Base-by-base conservation (phyloP, 371 early-diverging fungal genomes). In the Conidiobolus coronatus region DNA sequence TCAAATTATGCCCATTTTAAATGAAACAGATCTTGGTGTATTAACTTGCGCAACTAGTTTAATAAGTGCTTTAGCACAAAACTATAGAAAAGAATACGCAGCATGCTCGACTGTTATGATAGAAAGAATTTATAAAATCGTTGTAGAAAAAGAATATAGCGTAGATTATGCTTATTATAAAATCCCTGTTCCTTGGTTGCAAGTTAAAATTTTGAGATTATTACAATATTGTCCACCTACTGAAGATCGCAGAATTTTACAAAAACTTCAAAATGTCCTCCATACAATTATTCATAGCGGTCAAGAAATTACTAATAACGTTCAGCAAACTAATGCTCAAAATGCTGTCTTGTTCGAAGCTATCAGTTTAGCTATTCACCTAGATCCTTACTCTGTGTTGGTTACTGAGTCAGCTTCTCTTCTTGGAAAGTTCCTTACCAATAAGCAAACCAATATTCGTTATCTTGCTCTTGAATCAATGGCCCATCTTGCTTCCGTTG, bases 101-200 rank as follows among this genome's bases (percentile, higher is more conserved):
- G 71, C 67, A 45, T 76, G 77, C 52, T 75, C 81, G 46, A 73
- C 71, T 11, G 77, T 74, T 48, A 80, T 86, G 0, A 71, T 94
- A 34, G 61, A 70, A 29, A 60, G 86, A 36, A 65, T 96, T 38
- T 73, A 83, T 50, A 77, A 73, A 65, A 71, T 94, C 54, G 66
- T 91, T n/a, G 63, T 88, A 21, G 84, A 87, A 22, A 69, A 75
- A 45, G 88, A 87, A 40, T 87, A 71, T 57, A 64, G 78, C 3
- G 45, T 70, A 12, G 90, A 92, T 52, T 86, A 93, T 56, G 70
- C 86, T 20, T 96, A 96, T 66, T 95, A 96, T 66, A 87, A 86
- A 57, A 86, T 94, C 29, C 90, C 95, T 0, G 81, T 78, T 33
- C 97, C 97, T 41, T 96, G 97, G 97, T 68, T 96, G 36, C 93